Evolutionary conservation across 108 stramenopile species (phyloP).

Genomic region (Tribonema minus): DNA sequence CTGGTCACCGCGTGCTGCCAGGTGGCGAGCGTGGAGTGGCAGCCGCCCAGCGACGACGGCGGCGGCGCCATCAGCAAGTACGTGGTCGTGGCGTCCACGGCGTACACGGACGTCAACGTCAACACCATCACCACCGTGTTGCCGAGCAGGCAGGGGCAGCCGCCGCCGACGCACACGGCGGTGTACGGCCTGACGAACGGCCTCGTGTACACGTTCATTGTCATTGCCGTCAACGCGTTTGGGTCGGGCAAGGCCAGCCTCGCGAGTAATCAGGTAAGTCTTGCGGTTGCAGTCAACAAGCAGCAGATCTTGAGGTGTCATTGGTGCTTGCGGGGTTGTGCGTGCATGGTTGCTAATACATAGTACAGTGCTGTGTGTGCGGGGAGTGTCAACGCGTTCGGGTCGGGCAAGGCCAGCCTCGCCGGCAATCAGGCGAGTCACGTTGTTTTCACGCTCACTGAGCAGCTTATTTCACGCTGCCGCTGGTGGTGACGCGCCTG

Average conservation of each 20-base stretch:
- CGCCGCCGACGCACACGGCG: background rate
- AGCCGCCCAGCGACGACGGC: too few species aligned
- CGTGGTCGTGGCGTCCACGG: constrained; percentile 25
- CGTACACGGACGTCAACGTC: constrained; percentile 28
- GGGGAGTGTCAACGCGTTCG: constrained; percentile 14
- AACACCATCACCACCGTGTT: constrained; percentile 13
- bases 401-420: constrained; percentile 8
- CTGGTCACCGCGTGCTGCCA: too few species aligned
- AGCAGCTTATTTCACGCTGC: too few species aligned
- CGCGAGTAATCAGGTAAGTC: constrained; percentile 22
- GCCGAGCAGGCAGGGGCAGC: background rate
- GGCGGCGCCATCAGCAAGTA: constrained; percentile 19
- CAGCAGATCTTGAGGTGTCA: too few species aligned
- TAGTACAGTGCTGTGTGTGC: too few species aligned
- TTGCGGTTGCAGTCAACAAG: too few species aligned
- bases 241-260: constrained; percentile 12
- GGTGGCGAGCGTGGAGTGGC: too few species aligned
- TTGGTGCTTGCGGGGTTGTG: too few species aligned
- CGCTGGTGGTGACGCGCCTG: too few species aligned
- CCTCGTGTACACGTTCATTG: constrained; percentile 24
- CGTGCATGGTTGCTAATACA: too few species aligned
- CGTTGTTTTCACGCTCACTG: too few species aligned
- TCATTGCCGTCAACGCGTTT: constrained; percentile 8
- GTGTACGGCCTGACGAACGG: constrained; percentile 18
- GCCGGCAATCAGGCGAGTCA: constrained; percentile 26